Evolutionary conservation across 139 green algal species (phyloP).

Genomic region (Edaphochlamys debaryana): DNA sequence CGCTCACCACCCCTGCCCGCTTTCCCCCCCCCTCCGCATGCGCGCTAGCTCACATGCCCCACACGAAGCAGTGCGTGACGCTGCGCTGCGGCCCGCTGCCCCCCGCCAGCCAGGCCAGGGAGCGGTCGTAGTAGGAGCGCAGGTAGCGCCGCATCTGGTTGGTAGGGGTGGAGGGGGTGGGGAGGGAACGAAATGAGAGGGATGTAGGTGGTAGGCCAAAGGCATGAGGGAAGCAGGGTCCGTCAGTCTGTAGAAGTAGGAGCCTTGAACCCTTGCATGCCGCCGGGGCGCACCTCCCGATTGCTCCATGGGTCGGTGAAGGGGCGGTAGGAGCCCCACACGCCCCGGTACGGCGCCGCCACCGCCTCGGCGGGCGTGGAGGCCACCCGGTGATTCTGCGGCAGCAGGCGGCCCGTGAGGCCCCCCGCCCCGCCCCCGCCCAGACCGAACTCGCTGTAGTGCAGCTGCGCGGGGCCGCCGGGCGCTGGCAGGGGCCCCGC

Average conservation of each 20-base stretch:
- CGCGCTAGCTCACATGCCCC: slow-evolving; percentile 23
- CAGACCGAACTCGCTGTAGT: slow-evolving; percentile 40
- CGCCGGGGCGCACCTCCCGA: not conserved
- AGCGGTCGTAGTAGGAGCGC: not conserved
- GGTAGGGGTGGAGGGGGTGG: too few species aligned
- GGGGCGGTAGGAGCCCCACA: not conserved
- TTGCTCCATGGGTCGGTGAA: not conserved
- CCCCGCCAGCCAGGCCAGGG: not conserved
- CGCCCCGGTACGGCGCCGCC: slow-evolving; percentile 11
- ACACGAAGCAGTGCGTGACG: slow-evolving; percentile 11
- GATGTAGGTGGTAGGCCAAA: too few species aligned
- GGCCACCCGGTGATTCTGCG: not conserved
- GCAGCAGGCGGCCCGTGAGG: too few species aligned
- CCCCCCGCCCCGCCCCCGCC: not conserved
- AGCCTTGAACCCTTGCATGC: too few species aligned
- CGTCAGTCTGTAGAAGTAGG: too few species aligned
- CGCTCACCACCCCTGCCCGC: too few species aligned
- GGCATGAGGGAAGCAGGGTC: too few species aligned
- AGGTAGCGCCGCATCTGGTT: not conserved
- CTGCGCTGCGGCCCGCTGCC: slow-evolving; percentile 6
- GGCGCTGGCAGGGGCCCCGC: too few species aligned
- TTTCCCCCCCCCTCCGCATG: too few species aligned
- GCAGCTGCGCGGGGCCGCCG: not conserved
- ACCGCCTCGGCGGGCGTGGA: not conserved
- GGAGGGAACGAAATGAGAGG: too few species aligned